Base-by-base conservation (phyloP, 805 yeast species). In the Brettanomyces sp. region DNA sequence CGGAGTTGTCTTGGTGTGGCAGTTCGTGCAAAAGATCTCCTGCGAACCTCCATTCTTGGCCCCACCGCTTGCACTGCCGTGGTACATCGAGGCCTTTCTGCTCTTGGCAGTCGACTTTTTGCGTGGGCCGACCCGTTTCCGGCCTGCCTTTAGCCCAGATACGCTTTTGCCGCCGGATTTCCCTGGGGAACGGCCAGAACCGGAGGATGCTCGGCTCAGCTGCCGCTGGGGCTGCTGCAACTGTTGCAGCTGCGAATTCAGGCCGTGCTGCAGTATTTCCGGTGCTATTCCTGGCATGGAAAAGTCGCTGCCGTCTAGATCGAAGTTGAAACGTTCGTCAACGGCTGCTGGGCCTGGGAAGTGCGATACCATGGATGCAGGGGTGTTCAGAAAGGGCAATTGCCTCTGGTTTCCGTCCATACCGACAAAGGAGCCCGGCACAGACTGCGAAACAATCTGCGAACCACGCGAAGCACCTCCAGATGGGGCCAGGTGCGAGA, bases 1-100 rank as follows among this genome's bases (percentile, higher is more conserved):
- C 1, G 99, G 99, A 0, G 99, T 91, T 14, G 95, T 89, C 51
- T 76, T 79, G 0, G 99, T 91, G 57, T 84, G 82, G 64, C 99
- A 91, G 65, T 91, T 91, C 14, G 91, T 81, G 64, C 98, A 91
- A 4, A 61, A 52, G 7, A 60, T 59, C 36, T 52, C 48, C 6
- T 43, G 44, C 12, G 32, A 28, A 9, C 7, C 32, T 28, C 32
- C 32, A 9, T 28, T 28, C 11, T 28, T 28, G 9, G 32, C 7
- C 7, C 9, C 32, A 7, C 32, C 32, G 22, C 37, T n/a, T 7
- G 7, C 37, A 35, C 13, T 35, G 7, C n/a, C n/a, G 22, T 35
- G 37, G 22, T 12, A 8, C 7, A 7, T 12, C 8, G 37, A 35
- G 14, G 22, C 37, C 14, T 35, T n/a, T 35, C 37, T n/a, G 37